These are phyloP conservation scores for Entomortierella beljakovae DNA, from an alignment of 192 early-diverging fungal species.

Conservation along the genomic window DNA sequence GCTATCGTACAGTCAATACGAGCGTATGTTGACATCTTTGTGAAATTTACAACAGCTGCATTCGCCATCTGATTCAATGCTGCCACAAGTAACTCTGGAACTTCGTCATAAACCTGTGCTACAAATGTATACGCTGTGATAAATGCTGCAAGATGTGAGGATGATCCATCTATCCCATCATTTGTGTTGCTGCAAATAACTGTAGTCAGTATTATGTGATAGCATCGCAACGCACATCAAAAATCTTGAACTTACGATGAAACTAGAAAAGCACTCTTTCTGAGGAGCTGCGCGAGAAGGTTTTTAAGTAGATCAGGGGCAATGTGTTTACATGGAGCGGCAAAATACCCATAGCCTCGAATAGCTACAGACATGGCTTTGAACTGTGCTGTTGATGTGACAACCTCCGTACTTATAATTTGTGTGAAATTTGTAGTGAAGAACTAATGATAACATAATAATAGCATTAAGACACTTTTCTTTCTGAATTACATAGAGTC, in stretches of 20 bases:
- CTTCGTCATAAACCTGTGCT: conserved; percentile 55
- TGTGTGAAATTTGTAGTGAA: conserved; percentile 61
- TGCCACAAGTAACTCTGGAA: conserved; percentile 59
- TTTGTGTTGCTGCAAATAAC: conserved; percentile 53
- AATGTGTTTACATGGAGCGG: conserved; percentile 65
- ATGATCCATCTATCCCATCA: conserved; percentile 52
- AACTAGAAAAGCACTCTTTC: conserved; percentile 61
- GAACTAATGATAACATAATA: conserved; percentile 40
- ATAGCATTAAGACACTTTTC: too few species aligned
- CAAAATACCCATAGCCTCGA: conserved; percentile 76
- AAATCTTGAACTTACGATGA: conserved; percentile 63
- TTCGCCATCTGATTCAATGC: conserved; percentile 58
- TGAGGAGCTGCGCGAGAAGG: conserved; percentile 61
- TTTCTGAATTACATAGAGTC: not conserved
- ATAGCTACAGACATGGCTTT: conserved; percentile 73
- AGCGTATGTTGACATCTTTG: conserved; percentile 57
- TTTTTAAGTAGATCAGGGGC: conserved; percentile 53
- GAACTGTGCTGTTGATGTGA: conserved; percentile 33
- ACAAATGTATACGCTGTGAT: conserved; percentile 73
- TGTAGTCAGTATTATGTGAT: not conserved
- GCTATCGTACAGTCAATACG: conserved; percentile 60
- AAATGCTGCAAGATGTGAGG: conserved; percentile 65
- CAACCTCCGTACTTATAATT: conserved; percentile 51
- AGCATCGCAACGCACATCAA: not conserved
- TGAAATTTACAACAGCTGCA: conserved; percentile 61